Evolutionary conservation across 2,329 filamentous ascomycete species (phyloP), one percentile per base, ranked within the genome.

Genomic region (Clonostachys solani): DNA sequence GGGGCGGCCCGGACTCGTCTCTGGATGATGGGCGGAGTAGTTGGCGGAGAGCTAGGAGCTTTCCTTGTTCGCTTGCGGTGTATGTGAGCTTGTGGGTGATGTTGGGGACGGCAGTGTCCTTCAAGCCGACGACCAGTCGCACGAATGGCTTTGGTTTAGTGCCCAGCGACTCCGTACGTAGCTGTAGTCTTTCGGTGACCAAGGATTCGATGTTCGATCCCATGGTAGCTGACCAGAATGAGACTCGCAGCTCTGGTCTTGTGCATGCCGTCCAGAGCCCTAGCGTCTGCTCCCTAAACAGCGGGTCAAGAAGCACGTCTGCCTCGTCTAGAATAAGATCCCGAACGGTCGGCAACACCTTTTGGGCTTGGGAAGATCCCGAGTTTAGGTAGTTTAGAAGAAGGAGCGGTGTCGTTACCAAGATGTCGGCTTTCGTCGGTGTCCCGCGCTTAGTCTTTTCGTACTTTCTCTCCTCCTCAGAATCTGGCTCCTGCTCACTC

Each of bases 171-270:
- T 66, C 61, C 44, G 66, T 75, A 35, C 84, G 77, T 9, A 74
- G 68, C 37, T 75, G 69, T 44, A 94, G 78, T 13, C 84, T 86
- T n/a, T 81, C 79, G 7, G 79, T 79, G 42, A 89, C 80, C 8
- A 96, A 73, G 17, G 84, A 75, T 69, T 99, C 94, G 40, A 97
- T 88, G 56, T 86, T 94, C 15, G 92, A 96, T 5, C 89, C 90
- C 85, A 99, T 96, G 0, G 94, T 99, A 13, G 94, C 94, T 13
- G 94, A 97, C 91, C 92, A 99, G 50, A 95, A 84, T 10, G 87
- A 89, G 5, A 90, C 76, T 19, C 84, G 80, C 9, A 97, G 73
- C n/a, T 76, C 68, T 4, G 81, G 74, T 54, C 85, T 84, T 3
- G 74, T 83, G 64, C 92, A 92, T 4, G 87, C 81, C 40, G 81